Conservation (phyloP, 495 filamentous ascomycete species). For the Penicillium diatomitis region DNA sequence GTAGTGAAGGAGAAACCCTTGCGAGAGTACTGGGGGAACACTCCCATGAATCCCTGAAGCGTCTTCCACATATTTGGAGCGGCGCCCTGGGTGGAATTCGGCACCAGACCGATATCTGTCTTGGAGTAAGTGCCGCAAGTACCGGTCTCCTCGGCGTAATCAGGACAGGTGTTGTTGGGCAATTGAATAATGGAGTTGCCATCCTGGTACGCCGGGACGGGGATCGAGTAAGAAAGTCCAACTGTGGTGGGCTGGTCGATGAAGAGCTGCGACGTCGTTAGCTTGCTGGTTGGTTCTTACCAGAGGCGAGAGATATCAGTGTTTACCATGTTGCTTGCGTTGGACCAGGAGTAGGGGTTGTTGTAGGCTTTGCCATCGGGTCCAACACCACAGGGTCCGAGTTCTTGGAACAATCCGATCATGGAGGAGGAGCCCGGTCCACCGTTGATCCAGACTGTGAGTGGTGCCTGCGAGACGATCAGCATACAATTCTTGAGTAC, state of each 20-base stretch:
- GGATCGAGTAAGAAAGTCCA: slow-evolving; percentile 50
- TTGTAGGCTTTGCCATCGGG: slow-evolving; percentile 38
- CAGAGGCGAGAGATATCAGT: neutral
- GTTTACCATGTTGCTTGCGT: slow-evolving; percentile 45
- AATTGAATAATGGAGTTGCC: slow-evolving; percentile 21
- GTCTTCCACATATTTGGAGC: slow-evolving; percentile 52
- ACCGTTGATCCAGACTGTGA: slow-evolving; percentile 59
- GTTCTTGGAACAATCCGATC: slow-evolving; percentile 54
- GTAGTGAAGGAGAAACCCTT: slow-evolving; percentile 50
- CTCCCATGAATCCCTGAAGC: slow-evolving; percentile 55
- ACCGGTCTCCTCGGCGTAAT: slow-evolving; percentile 33
- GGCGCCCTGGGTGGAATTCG: slow-evolving; percentile 43
- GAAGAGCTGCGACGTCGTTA: slow-evolving; percentile 18
- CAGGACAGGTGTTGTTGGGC: slow-evolving; percentile 42
- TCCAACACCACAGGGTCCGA: slow-evolving; percentile 53
- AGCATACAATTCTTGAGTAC: too few species aligned
- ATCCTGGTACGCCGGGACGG: slow-evolving; percentile 40
- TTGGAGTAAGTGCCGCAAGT: slow-evolving; percentile 49
- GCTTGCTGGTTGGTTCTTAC: neutral
- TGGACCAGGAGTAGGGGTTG: slow-evolving; percentile 53
- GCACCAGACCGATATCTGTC: slow-evolving; percentile 39
- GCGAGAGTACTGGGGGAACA: slow-evolving; percentile 50
- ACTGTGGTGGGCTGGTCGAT: slow-evolving; percentile 52
- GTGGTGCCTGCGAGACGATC: slow-evolving; percentile 25
- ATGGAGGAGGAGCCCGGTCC: slow-evolving; percentile 48